These are phyloP conservation scores for Cydonia oblonga DNA, from an alignment of 331 rosid species.

Conservation along the genomic window DNA sequence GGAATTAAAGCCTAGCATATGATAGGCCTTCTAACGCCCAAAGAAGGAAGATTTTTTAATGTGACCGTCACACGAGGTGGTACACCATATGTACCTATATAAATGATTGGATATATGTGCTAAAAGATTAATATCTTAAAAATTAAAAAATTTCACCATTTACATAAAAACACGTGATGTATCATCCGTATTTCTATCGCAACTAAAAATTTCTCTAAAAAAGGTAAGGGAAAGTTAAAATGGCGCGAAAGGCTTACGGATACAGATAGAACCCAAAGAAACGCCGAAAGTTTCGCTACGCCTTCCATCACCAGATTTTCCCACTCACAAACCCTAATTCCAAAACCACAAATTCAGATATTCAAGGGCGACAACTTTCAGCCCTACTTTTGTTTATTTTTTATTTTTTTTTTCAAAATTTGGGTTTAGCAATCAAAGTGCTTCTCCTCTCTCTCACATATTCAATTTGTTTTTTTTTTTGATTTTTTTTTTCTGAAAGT, in stretches of 20 bases:
- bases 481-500: background rate
- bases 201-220: too few relatives aligned
- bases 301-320: conserved; percentile 9
- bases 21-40: background rate
- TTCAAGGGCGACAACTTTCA: background rate
- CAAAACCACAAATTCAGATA: background rate
- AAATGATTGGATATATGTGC: too few relatives aligned
- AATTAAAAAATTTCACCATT: too few relatives aligned
- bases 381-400: background rate
- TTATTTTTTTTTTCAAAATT: background rate
- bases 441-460: background rate
- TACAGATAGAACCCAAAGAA: background rate
- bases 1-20: background rate
- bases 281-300: conserved; percentile 16
- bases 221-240: background rate
- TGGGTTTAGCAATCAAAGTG: conserved; percentile 1
- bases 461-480: background rate
- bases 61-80: too few relatives aligned
- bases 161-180: too few relatives aligned
- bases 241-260: conserved; percentile 31
- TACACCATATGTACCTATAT: too few relatives aligned
- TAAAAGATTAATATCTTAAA: too few relatives aligned
- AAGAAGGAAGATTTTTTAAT: too few relatives aligned
- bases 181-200: too few relatives aligned
- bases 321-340: conserved; percentile 27